Conservation (phyloP, 352 stramenopile species). For the Aphanomyces stellatus region DNA sequence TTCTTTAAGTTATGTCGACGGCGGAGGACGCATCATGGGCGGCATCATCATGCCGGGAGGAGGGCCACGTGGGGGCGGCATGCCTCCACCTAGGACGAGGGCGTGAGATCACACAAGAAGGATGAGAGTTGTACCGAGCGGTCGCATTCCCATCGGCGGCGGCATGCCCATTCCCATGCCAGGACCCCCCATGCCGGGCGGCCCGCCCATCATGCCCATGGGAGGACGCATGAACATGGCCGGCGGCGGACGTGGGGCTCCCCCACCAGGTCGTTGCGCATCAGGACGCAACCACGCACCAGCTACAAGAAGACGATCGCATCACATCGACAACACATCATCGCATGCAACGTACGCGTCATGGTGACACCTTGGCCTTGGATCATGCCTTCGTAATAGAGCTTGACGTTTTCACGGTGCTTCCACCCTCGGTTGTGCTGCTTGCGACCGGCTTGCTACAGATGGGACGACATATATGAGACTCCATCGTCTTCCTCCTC, state of each 20-base stretch:
- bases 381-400: slow-evolving; percentile 76
- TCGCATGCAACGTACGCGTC: neutral
- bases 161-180: neutral
- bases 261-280: neutral
- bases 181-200: too few relatives aligned
- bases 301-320: slow-evolving; percentile 18
- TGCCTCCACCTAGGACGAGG: slow-evolving; percentile 40
- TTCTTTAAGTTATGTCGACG: slow-evolving; percentile 15
- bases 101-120: slow-evolving; percentile 3
- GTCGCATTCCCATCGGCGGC: slow-evolving; percentile 13
- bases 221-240: slow-evolving; percentile 10
- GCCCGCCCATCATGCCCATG: neutral
- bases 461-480: neutral
- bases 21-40: slow-evolving; percentile 65
- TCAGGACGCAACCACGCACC: slow-evolving; percentile 18
- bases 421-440: slow-evolving; percentile 94
- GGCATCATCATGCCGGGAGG: slow-evolving; percentile 75
- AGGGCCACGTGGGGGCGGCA: slow-evolving; percentile 43
- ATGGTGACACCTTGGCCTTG: slow-evolving; percentile 32
- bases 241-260: neutral
- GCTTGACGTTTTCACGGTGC: slow-evolving; percentile 91
- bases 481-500: neutral
- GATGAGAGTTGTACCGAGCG: neutral
- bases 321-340: too few relatives aligned
- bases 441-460: slow-evolving; percentile 83